phyloP scores from a whole-genome alignment of 2,329 filamentous ascomycete species.

The Fusarium neocosmosporiellum region DNA sequence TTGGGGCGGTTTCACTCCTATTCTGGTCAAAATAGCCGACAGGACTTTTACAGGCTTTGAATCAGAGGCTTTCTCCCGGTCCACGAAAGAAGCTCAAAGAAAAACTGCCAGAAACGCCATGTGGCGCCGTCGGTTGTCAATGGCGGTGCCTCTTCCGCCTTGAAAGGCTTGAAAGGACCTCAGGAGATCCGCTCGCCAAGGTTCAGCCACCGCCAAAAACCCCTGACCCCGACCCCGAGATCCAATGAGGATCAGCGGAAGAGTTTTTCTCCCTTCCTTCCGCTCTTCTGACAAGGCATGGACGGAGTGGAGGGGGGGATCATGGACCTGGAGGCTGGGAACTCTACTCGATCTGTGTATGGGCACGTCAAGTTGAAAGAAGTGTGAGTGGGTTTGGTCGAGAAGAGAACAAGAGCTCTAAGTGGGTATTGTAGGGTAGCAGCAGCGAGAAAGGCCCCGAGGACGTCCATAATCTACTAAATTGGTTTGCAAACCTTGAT shows the following conservation, averaged over 20 bases:
- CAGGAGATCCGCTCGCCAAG: background rate
- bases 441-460: constrained; percentile 1
- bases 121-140: constrained; percentile 17
- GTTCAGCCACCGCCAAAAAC: constrained; percentile 11
- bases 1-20: constrained; percentile 2
- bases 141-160: constrained; percentile 36
- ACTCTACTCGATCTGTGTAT: constrained; percentile 18
- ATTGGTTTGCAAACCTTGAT: constrained; percentile 31
- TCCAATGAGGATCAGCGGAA: constrained; percentile 24
- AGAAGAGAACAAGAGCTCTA: background rate
- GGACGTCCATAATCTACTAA: constrained; percentile 22
- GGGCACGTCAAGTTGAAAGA: constrained; percentile 3
- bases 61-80: constrained; percentile 28
- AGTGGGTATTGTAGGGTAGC: constrained; percentile 1
- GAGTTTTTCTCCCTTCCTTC: constrained; percentile 19
- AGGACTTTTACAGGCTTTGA: constrained; percentile 26
- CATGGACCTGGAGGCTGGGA: background rate
- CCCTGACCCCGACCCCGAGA: background rate
- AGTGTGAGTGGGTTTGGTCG: constrained; percentile 34
- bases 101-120: constrained; percentile 23
- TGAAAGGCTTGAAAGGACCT: constrained; percentile 9
- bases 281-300: constrained; percentile 5
- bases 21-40: constrained; percentile 24
- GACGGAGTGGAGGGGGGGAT: background rate
- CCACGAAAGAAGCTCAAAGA: constrained; percentile 23